phyloP scores from a whole-genome alignment of 805 yeast genomes.

The Candida schatavii region DNA sequence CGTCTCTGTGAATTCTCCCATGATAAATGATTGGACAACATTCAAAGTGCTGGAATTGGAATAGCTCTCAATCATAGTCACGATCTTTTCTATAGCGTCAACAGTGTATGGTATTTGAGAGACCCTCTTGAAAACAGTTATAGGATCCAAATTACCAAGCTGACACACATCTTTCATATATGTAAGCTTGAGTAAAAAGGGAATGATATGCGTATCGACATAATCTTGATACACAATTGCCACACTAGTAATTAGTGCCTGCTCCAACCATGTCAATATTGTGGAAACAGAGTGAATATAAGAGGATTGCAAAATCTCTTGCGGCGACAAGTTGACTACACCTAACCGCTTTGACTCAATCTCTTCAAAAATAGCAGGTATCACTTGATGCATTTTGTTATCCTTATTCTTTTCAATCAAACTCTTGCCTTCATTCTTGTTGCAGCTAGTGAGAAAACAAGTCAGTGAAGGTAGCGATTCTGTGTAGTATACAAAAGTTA shows the following conservation, averaged over 20 bases:
- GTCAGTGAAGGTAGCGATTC: slow-evolving; percentile 40
- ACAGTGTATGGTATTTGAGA: slow-evolving; percentile 39
- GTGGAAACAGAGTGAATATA: slow-evolving; percentile 69
- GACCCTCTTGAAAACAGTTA: slow-evolving; percentile 39
- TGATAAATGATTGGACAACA: slow-evolving; percentile 53
- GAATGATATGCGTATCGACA: slow-evolving; percentile 51
- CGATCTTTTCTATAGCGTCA: slow-evolving; percentile 20
- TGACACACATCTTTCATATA: slow-evolving; percentile 79
- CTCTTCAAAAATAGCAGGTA: slow-evolving; percentile 44
- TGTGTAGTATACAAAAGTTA: slow-evolving; percentile 40
- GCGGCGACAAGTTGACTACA: slow-evolving; percentile 42
- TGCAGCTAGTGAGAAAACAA: slow-evolving; percentile 39
- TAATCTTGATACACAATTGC: slow-evolving; percentile 53
- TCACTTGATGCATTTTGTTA: slow-evolving; percentile 26
- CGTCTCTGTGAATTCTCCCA: slow-evolving; percentile 68
- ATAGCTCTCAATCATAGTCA: slow-evolving; percentile 40
- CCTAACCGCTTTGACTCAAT: slow-evolving; percentile 43
- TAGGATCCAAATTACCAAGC: slow-evolving; percentile 58
- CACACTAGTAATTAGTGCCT: slow-evolving; percentile 51
- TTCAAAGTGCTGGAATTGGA: slow-evolving; percentile 23
- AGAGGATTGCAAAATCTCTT: slow-evolving; percentile 54
- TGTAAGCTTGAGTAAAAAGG: slow-evolving; percentile 63
- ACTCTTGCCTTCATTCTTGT: slow-evolving; percentile 25
- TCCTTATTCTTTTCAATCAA: slow-evolving; percentile 22
- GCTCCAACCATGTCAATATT: slow-evolving; percentile 55